A percentile compares a stretch with the other conserved stretches of the same genome.
Conservation (phyloP, 2,329 filamentous ascomycete genomes). For the Neurospora sp. region DNA sequence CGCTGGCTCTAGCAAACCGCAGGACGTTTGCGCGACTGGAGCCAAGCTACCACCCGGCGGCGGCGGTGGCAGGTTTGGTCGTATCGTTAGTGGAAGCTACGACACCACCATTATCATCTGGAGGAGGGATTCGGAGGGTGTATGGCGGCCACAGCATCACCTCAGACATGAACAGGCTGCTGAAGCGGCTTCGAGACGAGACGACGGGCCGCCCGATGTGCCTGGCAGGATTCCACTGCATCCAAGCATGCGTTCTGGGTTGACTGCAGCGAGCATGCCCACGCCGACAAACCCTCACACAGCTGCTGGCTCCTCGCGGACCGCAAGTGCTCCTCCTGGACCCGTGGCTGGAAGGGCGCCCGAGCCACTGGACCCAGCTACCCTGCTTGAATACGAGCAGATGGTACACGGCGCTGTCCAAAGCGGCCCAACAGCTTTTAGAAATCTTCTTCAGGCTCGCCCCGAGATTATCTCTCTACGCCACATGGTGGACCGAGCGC, state of each 20-base stretch:
- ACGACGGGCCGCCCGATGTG: background rate
- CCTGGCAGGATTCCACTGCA: conserved; percentile 10
- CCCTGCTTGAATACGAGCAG: background rate
- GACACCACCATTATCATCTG: conserved; percentile 94
- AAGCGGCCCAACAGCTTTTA: background rate
- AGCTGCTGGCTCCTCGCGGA: background rate
- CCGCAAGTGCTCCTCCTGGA: background rate
- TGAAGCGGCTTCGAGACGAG: conserved; percentile 31
- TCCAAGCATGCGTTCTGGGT: conserved; percentile 9
- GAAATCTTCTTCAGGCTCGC: background rate
- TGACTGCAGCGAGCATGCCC: background rate
- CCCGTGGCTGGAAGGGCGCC: background rate
- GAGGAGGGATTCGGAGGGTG: conserved; percentile 74
- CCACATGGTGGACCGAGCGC: background rate
- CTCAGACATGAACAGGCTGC: conserved; percentile 66
- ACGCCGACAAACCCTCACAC: background rate
- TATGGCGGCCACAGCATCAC: conserved; percentile 70
- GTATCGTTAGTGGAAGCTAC: conserved; percentile 96
- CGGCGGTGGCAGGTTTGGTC: conserved; percentile 76
- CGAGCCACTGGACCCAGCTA: background rate
- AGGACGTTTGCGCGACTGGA: conserved; percentile 69
- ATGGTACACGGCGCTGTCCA: background rate
- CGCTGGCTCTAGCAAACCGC: conserved; percentile 63
- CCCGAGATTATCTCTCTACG: background rate
- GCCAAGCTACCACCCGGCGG: conserved; percentile 85